These are phyloP conservation scores for Boletus insuetus DNA, from an alignment of 768 basidiomycete species.

Conservation along the genomic window DNA sequence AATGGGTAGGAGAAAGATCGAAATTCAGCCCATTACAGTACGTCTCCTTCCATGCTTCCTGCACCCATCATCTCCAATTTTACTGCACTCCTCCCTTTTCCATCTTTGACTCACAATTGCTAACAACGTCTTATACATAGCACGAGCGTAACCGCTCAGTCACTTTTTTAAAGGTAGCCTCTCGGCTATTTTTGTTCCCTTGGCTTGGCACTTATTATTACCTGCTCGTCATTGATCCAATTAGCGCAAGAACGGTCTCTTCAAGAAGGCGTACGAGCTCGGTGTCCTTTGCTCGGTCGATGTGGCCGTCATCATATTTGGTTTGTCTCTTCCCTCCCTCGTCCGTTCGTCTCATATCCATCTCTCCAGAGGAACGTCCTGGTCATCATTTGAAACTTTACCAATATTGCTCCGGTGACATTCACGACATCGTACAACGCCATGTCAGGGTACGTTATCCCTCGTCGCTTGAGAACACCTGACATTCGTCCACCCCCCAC, in stretches of 20 bases:
- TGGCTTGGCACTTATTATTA: constrained; percentile 36
- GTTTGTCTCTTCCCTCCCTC: constrained; percentile 37
- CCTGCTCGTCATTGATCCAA: constrained; percentile 16
- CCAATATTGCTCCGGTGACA: constrained; percentile 75
- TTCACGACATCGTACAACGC: constrained; percentile 66
- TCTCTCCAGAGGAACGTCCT: constrained; percentile 62
- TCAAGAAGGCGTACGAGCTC: constrained; percentile 90
- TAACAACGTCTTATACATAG: constrained; percentile 52
- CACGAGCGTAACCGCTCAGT: constrained; percentile 90
- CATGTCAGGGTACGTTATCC: constrained; percentile 49
- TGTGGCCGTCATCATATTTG: constrained; percentile 86
- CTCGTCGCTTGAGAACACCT: constrained; percentile 1
- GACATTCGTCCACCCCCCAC: background rate
- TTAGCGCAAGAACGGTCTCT: constrained; percentile 88
- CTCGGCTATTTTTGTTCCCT: constrained; percentile 60
- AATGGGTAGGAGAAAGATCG: constrained; percentile 80
- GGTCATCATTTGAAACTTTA: constrained; percentile 81
- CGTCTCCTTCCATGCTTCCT: constrained; percentile 31
- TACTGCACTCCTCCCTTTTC: constrained; percentile 24
- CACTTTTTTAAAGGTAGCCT: constrained; percentile 81
- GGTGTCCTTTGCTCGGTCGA: constrained; percentile 89
- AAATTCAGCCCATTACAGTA: constrained; percentile 78
- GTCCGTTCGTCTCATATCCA: background rate
- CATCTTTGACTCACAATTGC: constrained; percentile 32
- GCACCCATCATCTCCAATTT: constrained; percentile 29